phyloP scores from a whole-genome alignment of 495 filamentous ascomycete species.

The Sphaerosporella brunnea region DNA sequence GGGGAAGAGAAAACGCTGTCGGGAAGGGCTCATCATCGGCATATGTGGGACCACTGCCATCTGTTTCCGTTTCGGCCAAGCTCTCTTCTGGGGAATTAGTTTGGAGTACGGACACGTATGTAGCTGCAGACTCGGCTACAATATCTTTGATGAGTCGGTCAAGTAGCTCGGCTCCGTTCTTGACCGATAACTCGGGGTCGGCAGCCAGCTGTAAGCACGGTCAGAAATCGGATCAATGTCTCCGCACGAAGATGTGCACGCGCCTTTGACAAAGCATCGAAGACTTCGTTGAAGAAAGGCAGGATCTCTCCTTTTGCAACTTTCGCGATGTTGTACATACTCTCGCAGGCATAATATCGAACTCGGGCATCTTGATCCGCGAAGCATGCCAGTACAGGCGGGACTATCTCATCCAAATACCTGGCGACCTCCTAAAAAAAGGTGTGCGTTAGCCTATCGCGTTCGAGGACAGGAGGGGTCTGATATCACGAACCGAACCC shows the following conservation, averaged over 20 bases:
- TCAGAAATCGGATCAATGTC: slow-evolving; percentile 6
- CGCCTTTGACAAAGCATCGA: slow-evolving; percentile 93
- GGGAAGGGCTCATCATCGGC: slow-evolving; percentile 42
- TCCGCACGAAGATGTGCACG: slow-evolving; percentile 10
- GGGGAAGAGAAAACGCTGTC: slow-evolving; percentile 79
- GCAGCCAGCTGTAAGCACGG: slow-evolving; percentile 56
- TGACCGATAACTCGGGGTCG: slow-evolving; percentile 89
- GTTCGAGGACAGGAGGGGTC: not conserved
- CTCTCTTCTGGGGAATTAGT: slow-evolving; percentile 29
- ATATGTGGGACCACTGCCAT: slow-evolving; percentile 32
- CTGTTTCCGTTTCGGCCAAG: slow-evolving; percentile 27
- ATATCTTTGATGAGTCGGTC: slow-evolving; percentile 97
- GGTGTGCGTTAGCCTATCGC: too few relatives aligned
- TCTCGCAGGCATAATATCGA: slow-evolving; percentile 97
- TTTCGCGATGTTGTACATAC: slow-evolving; percentile 99
- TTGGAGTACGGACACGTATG: slow-evolving; percentile 79
- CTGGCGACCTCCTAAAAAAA: slow-evolving; percentile 58
- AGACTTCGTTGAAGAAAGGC: slow-evolving; percentile 93
- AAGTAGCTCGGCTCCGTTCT: slow-evolving; percentile 92
- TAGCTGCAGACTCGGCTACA: slow-evolving; percentile 86
- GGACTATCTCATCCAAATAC: slow-evolving; percentile 83
- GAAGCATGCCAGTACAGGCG: slow-evolving; percentile 96
- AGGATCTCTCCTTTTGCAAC: slow-evolving; percentile 91
- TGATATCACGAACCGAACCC: slow-evolving; percentile 50
- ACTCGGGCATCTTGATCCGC: slow-evolving; percentile 95